Percentiles rank a stretch among this genome's conserved stretches.
Conservation (phyloP, 2,329 filamentous ascomycete genomes). For the Ustulina deusta region DNA sequence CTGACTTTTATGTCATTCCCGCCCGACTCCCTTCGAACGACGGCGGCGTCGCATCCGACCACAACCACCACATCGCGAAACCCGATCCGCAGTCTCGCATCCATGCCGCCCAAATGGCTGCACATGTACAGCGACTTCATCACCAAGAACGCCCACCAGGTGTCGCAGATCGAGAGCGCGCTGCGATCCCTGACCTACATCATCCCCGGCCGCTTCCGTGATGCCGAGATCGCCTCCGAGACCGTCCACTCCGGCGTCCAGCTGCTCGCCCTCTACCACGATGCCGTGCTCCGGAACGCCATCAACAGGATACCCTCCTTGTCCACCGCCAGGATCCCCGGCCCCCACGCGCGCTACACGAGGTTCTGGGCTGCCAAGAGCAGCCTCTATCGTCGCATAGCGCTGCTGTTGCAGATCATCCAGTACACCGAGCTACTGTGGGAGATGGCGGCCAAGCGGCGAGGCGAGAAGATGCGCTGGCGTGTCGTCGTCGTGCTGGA, state of each 20-base stretch:
- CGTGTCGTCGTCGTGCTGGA: slow-evolving; percentile 87
- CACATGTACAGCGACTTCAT: slow-evolving; percentile 88
- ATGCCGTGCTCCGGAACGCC: slow-evolving; percentile 79
- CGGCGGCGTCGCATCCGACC: slow-evolving; percentile 40
- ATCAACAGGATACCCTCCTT: slow-evolving; percentile 71
- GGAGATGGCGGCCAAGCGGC: slow-evolving; percentile 94
- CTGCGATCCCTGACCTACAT: slow-evolving; percentile 95
- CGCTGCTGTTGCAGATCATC: slow-evolving; percentile 86
- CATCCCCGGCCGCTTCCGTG: slow-evolving; percentile 89
- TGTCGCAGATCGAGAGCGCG: slow-evolving; percentile 94
- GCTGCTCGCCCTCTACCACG: slow-evolving; percentile 92
- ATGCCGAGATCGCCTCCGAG: slow-evolving; percentile 95
- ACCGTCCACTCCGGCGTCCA: slow-evolving; percentile 90
- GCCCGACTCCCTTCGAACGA: slow-evolving; percentile 40
- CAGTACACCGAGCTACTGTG: slow-evolving; percentile 96
- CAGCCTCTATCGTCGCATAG: slow-evolving; percentile 81
- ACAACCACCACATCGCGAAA: slow-evolving; percentile 37
- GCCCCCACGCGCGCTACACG: slow-evolving; percentile 74
- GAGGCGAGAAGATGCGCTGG: slow-evolving; percentile 86
- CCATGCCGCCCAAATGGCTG: slow-evolving; percentile 74
- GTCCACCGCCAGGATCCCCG: slow-evolving; percentile 65
- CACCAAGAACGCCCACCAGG: slow-evolving; percentile 91
- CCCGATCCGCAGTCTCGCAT: slow-evolving; percentile 60
- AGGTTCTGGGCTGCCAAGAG: slow-evolving; percentile 73
- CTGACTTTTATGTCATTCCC: slow-evolving; percentile 41